Evolutionary conservation across 257 asterid genomes (phyloP), one percentile per base, ranked within the genome.

Genomic region (Fraxinus cuspidata): DNA sequence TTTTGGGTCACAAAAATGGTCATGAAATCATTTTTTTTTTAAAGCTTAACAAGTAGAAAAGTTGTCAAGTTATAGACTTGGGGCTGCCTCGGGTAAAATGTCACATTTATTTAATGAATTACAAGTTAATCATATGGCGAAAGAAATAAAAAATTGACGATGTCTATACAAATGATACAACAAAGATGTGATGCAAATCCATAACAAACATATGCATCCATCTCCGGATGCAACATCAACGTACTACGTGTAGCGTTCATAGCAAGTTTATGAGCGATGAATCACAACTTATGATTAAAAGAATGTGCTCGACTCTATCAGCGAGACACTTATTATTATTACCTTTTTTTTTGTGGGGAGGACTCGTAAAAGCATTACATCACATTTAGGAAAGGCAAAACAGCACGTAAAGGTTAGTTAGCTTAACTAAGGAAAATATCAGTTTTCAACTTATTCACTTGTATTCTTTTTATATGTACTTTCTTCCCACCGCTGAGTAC

Each of bases 381-480:
- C 65, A 31, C 27, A 9, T 5, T 23, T 9, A n/a, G 34, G 18
- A 16, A 44, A 77, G 71, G 34, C 49, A 53, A 15, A 66, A n/a
- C 25, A 77, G 28, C 47, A 23, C 7, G 75, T 6, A 58, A 15
- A 60, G 27, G 23, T 15, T 75, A 89, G 85, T 83, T 88, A 84
- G 79, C 90, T 58, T 58, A 47, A 85, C 81, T 19, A 78, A 78
- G 75, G 79, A 85, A 83, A 81, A 78, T 82, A 85, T 88, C 83
- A 78, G 78, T 78, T 74, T 75, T 31, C 35, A n/a, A 2, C 40
- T 63, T 7, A 63, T 25, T 63, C 69, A 63, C 69, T 25, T 23
- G 34, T 25, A 7, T 16, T 11, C 16, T 25, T 60, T 21, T 58
- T 60, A n/a, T 63, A 63, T 63, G 10, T 31, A 9, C 29, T 21